phyloP scores from a whole-genome alignment of 768 basidiomycete species.

The Suillus hirtellus region DNA sequence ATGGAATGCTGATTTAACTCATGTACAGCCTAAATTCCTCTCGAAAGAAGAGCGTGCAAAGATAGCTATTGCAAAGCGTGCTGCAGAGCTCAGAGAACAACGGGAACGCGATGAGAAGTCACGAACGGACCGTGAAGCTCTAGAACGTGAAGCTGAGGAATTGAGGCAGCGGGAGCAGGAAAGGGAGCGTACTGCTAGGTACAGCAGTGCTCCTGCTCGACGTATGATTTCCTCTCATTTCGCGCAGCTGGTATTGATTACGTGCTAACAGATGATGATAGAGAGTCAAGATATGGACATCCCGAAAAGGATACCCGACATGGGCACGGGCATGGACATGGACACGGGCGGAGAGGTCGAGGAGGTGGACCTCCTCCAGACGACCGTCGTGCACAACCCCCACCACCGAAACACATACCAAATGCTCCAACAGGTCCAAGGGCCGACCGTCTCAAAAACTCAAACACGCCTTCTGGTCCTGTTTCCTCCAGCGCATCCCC shows the following conservation, averaged over 20 bases:
- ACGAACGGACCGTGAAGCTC: conserved; percentile 59
- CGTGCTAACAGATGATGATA: conserved; percentile 45
- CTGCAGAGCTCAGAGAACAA: conserved; percentile 77
- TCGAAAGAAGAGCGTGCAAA: conserved; percentile 89
- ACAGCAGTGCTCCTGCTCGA: conserved; percentile 44
- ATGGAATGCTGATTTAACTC: conserved; percentile 6
- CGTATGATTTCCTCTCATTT: conserved; percentile 22
- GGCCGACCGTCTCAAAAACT: conserved; percentile 60
- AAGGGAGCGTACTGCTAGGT: conserved; percentile 34
- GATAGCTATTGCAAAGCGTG: conserved; percentile 84
- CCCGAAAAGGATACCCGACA: conserved; percentile 51
- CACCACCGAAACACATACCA: conserved; percentile 32
- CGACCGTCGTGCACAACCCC: conserved; percentile 36
- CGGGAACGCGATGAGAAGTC: conserved; percentile 63
- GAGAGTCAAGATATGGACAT: conserved; percentile 45
- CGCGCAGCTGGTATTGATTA: conserved; percentile 10
- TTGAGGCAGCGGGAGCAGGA: conserved; percentile 54
- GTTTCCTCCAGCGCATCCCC: conserved; percentile 46
- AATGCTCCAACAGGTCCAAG: conserved; percentile 86
- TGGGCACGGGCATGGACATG: conserved; percentile 37
- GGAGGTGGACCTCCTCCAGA: conserved; percentile 36
- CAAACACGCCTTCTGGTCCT: conserved; percentile 27
- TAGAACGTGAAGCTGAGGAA: conserved; percentile 78
- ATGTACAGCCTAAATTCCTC: conserved; percentile 83
- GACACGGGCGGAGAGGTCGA: conserved; percentile 46